These are phyloP conservation scores for Choanephora cucurbitarum DNA, from an alignment of 371 early-diverging fungal species.

Conservation along the genomic window DNA sequence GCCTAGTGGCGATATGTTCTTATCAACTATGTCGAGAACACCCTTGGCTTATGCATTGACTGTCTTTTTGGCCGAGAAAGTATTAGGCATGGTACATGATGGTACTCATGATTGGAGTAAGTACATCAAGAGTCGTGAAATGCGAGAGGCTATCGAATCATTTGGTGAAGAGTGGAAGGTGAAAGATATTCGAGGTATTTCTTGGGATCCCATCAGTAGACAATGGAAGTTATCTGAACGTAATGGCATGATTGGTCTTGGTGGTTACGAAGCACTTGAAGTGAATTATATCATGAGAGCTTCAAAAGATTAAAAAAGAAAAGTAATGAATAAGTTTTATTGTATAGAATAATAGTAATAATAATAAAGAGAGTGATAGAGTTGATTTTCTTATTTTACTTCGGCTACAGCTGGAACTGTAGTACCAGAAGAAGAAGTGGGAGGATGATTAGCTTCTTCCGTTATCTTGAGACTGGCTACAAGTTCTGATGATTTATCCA, in stretches of 20 bases:
- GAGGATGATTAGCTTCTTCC: background rate
- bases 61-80: conserved; percentile 83
- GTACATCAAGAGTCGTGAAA: conserved; percentile 61
- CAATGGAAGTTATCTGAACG: conserved; percentile 40
- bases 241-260: conserved; percentile 37
- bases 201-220: conserved; percentile 47
- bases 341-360: conserved; percentile 1
- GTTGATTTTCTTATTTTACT: conserved; percentile 5
- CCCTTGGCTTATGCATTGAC: conserved; percentile 75
- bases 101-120: conserved; percentile 91
- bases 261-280: conserved; percentile 43
- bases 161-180: conserved; percentile 48
- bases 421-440: background rate
- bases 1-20: conserved; percentile 75
- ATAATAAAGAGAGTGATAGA: background rate
- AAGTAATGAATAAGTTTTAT: background rate
- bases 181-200: conserved; percentile 46
- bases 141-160: conserved; percentile 26
- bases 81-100: conserved; percentile 76
- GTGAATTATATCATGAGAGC: conserved; percentile 52
- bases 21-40: conserved; percentile 94
- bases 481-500: background rate
- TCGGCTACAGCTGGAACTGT: conserved; percentile 7
- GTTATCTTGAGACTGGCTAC: too few relatives aligned
- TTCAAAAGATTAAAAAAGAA: conserved; percentile 22